Evolutionary conservation across 768 basidiomycete genomes (phyloP).

Genomic region (Pleurotus tuoliensis): DNA sequence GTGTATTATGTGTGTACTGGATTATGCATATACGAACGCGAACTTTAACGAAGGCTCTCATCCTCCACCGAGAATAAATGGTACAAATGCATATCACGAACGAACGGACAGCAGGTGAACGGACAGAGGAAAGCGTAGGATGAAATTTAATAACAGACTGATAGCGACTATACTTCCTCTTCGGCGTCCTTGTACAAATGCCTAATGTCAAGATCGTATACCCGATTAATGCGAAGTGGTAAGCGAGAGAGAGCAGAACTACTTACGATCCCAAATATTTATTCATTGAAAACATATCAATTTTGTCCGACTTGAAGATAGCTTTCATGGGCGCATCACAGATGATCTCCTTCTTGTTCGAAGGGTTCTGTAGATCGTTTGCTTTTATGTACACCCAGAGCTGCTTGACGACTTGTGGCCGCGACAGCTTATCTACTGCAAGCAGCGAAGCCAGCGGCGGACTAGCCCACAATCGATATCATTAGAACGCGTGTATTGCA

Average conservation of each 20-base stretch:
- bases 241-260: neutral
- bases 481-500: constrained; percentile 10
- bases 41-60: too few species aligned
- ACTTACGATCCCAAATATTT: constrained; percentile 77
- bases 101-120: neutral
- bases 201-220: neutral
- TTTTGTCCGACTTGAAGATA: constrained; percentile 76
- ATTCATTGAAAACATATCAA: constrained; percentile 97
- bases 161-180: neutral
- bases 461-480: constrained; percentile 32
- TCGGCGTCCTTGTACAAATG: constrained; percentile 2
- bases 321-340: constrained; percentile 72
- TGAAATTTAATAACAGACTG: neutral
- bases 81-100: neutral
- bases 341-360: constrained; percentile 78
- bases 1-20: too few species aligned
- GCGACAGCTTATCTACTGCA: constrained; percentile 65
- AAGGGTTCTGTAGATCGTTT: constrained; percentile 80
- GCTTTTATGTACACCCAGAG: constrained; percentile 88
- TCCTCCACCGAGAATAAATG: neutral
- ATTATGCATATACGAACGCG: too few species aligned
- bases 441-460: constrained; percentile 70
- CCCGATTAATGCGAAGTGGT: neutral
- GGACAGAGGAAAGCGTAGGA: neutral
- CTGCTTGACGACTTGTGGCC: constrained; percentile 88